Evolutionary conservation across 1,284 basidiomycete genomes (phyloP), one percentile per base, ranked within the genome.

Genomic region (Athelia psychrophila): DNA sequence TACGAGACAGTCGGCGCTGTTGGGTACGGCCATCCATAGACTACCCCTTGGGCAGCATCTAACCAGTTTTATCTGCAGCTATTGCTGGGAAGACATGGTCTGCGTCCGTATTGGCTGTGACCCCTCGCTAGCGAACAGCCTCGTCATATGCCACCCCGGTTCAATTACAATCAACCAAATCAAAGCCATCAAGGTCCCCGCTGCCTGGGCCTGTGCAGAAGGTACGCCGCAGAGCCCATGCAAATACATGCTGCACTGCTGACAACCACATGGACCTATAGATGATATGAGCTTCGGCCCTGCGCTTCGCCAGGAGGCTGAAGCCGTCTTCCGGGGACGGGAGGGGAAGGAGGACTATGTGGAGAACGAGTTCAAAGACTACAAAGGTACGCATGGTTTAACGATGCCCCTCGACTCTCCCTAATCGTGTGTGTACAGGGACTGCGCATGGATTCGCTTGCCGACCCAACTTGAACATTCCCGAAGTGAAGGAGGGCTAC

Each of bases 1-100:
- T 86, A 86, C 59, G 70, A 75, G 33, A 79, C 76, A 48, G 60
- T 89, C 44, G 85, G 84, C 2, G 79, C 76, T 2, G 74, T 85
- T 30, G 86, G 86, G 78, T 83, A 27, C 44, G 42, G 60, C n/a
- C 32, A 65, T 63, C 19, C 22, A 15, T 36, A 45, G 27, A 35
- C 44, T 5, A 19, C 35, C 32, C 22, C 13, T 36, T 16, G 24
- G 23, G 33, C 20, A 15, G 44, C 13, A 16, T 25, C 16, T 23
- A 15, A 18, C n/a, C n/a, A n/a, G n/a, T 22, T 42, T 3, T 20
- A 33, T 30, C 19, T 42, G 22, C 51, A 78, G 81, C 2, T 88
- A 83, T 64, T 88, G 86, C 61, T 85, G 75, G 55, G 86, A 86
- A 6, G 86, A 79, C 9, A 52, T 69, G 3, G 61, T 72, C 1